Evolutionary conservation across 345 rosid genomes (phyloP), one percentile per base, ranked within the genome.

Genomic region (Euphorbia lathyris): DNA sequence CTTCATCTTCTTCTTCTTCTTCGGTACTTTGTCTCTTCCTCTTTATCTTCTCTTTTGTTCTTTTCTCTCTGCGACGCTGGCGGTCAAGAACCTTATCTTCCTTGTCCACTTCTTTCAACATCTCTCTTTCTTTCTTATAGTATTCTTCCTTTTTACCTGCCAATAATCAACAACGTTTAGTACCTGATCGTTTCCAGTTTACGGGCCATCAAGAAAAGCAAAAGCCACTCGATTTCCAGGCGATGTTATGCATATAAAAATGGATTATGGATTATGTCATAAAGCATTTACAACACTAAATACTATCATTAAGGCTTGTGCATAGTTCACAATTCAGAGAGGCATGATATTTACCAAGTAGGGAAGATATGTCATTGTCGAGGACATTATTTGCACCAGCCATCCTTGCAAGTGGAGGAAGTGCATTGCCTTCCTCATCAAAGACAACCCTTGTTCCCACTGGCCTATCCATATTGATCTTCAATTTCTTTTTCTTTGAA

Each of bases 401-500:
- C 69, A 94, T 62, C 76, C 80, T 81, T 63, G 98, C 96, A 47
- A 92, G 84, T 12, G 99, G 97, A 67, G 93, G 86, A 66, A 83
- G 81, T 7, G 96, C 63, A 45, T 90, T 88, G 72, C 97, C 97
- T 72, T 88, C 88, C 67, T 95, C 97, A 58, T 95, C 97, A 55
- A 90, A 90, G 77, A 88, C 90, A 58, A 85, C 84, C 75, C 93
- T 82, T 22, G 90, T 72, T 67, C 99, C 99, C 25, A 69, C 76
- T 38, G 97, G 97, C 71, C 95, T 90, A 74, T 95, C 85, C 27
- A 77, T 79, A 68, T 87, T 92, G 75, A 94, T 94, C 87, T 88
- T 94, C 75, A 92, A 83, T 82, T 88, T 92, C 79, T 88, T 94
- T 81, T 88, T 92, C 85, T 92, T 94, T 75, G 73, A 73, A 68